Evolutionary conservation across 2,329 filamentous ascomycete species (phyloP), one percentile per base, ranked within the genome.

Genomic region (Fusarium cicatricum): DNA sequence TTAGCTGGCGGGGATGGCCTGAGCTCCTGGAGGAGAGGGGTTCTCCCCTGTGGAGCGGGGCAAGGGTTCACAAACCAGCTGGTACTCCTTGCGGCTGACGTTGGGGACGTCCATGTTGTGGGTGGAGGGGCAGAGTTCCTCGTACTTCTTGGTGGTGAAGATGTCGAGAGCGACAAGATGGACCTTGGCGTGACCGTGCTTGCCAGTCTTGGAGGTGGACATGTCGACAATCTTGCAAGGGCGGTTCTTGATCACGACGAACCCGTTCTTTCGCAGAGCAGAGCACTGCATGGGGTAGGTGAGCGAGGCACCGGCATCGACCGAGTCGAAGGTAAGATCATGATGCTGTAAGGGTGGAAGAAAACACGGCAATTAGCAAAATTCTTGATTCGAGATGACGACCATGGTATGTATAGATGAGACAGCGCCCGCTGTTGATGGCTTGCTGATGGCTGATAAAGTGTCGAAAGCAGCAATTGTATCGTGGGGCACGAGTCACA

Each of bases 181-280:
- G 79, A 99, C 95, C 90, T 99, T 99, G 83, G 95, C 95, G 91
- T 99, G 96, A 81, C 95, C 95, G 90, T 99, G 95, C 92, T 99
- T 99, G 83, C 95, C 95, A 71, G 95, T 99, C 93, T 99, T 99
- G 80, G 95, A 99, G 85, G 95, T 99, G 71, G 92, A 97, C 96
- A 99, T 99, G 77, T 99, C 95, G 80, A 98, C 91, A 74, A 99
- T 99, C 91, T 98, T 99, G 93, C 95, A 99, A 74, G 95, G 96
- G 74, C 95, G 95, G 82, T 85, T 83, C 90, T 99, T 99, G 85
- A 99, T 98, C 79, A 94, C 89, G 80, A 99, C 95, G 86, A 90
- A 90, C 70, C 95, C 94, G 89, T 96, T 96, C 93, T 99, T 98
- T 79, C 95, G 90, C 86, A 99, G 87, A 75, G 96, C 94, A 84